Percentiles rank a stretch among this genome's conserved stretches.
phyloP scores from a whole-genome alignment of 176 grass and related monocot genomes.

The Eragrostis curvula region DNA sequence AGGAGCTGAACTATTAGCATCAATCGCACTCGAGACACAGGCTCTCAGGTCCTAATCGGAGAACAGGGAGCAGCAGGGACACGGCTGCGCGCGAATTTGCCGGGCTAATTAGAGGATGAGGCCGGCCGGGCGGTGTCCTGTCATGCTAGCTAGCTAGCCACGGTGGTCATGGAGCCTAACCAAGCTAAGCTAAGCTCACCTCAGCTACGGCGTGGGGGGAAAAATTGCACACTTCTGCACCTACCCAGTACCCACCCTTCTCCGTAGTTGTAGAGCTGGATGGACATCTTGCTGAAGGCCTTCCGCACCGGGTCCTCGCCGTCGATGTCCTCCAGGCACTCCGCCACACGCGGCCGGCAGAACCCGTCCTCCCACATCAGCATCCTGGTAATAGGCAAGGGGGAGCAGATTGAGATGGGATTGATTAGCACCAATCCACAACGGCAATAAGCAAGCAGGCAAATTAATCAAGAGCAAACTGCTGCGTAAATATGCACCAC shows the following conservation, averaged over 20 bases:
- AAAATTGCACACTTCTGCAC: conserved; percentile 66
- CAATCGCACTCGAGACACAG: conserved; percentile 20
- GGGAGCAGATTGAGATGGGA: background rate
- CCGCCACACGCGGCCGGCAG: conserved; percentile 72
- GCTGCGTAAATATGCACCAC: background rate
- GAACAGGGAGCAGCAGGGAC: conserved; percentile 33
- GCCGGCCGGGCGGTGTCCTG: background rate
- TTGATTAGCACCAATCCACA: background rate
- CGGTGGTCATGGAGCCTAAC: background rate
- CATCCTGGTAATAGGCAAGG: conserved; percentile 56
- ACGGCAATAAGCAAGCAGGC: background rate
- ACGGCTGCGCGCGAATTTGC: conserved; percentile 22
- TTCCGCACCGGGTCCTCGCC: conserved; percentile 92
- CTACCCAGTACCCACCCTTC: conserved; percentile 99
- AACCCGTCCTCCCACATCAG: conserved; percentile 99
- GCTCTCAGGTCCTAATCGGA: conserved; percentile 38
- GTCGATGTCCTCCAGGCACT: conserved; percentile 93
- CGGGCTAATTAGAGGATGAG: conserved; percentile 20
- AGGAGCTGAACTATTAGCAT: conserved; percentile 9
- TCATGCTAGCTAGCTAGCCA: background rate
- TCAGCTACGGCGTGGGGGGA: background rate
- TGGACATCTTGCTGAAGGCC: conserved; percentile 99
- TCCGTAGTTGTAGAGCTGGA: conserved; percentile 99
- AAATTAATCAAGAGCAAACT: background rate
- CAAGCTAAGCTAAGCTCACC: background rate